phyloP scores from a whole-genome alignment of 2,329 filamentous ascomycete genomes.

The Claviceps digitariae region DNA sequence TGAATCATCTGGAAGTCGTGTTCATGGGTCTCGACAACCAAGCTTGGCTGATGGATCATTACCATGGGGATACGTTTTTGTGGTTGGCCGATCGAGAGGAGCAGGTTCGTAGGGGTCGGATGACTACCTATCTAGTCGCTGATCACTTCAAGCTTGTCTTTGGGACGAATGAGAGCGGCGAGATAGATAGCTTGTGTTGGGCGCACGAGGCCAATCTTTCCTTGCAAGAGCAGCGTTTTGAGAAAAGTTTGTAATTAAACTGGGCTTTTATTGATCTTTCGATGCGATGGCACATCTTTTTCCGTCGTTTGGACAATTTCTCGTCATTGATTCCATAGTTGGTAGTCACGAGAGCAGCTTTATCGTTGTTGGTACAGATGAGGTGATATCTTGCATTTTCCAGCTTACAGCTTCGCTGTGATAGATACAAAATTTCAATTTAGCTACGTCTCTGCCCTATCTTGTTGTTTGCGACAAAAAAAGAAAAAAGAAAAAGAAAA shows the following conservation, averaged over 20 bases:
- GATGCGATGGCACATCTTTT: not conserved
- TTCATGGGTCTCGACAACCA: not conserved
- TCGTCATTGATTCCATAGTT: no score
- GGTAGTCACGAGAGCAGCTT: no score
- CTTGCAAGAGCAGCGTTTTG: not conserved
- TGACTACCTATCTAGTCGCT: not conserved
- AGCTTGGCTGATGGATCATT: not conserved
- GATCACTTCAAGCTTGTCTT: not conserved
- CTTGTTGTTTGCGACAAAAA: no score
- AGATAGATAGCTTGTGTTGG: not conserved
- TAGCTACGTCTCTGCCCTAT: no score
- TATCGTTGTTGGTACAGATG: no score
- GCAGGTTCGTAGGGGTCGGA: not conserved
- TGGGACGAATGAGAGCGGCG: not conserved
- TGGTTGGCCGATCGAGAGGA: not conserved
- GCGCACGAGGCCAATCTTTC: not conserved
- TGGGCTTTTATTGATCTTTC: not conserved
- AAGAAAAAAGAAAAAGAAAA: no score
- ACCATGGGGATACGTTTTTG: not conserved
- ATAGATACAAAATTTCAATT: no score
- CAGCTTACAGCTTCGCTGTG: no score
- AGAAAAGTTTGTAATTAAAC: not conserved
- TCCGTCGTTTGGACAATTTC: no score
- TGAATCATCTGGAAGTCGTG: not conserved
- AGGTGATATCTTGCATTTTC: no score